Base-by-base conservation (phyloP, 2,329 filamentous ascomycete species). In the Arthrobotrys sphaeroides region DNA sequence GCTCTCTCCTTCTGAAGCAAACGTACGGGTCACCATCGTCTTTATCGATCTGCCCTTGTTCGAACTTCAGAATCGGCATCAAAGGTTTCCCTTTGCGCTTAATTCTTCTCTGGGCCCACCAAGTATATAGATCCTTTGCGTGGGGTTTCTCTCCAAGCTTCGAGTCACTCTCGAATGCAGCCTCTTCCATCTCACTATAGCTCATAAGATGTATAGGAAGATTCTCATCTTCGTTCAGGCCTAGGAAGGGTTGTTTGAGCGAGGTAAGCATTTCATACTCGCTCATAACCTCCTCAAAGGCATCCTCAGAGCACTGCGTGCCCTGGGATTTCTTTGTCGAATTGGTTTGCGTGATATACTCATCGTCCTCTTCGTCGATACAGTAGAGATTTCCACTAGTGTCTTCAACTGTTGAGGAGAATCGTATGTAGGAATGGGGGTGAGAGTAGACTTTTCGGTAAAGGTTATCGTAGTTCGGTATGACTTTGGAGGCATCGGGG, bases 21-120 rank as follows among this genome's bases (percentile, higher is more conserved):
- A 99, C 94, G 84, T 97, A 99, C 55, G 95, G 95, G 83, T 99
- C 95, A 80, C 92, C 89, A 82, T 99, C 95, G 82, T 99, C 95
- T 76, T 90, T 96, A 78, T 98, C 94, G 59, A 76, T 70, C 81
- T 93, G 91, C 77, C 95, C 93, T 51, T 90, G 96, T 84, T 99
- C 95, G 78, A 97, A 95, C 84, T 97, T 97, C 82, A 98, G 88
- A 20, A 85, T 86, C 5, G 93, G 89, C 81, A 94, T 90, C 76
- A 98, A 84, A 4, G 90, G 84, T 79, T 87, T 89, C 81, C 94
- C 95, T 78, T 88, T 88, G 72, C 86, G 86, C 28, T 85, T 85
- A 79, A 89, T 85, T 61, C 92, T 88, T 80, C 89, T 88, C 76
- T 86, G 84, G 83, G 90, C 93, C 95, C 95, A 99, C 82, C 97